A percentile compares a stretch with the other conserved stretches of the same genome.
phyloP scores from a whole-genome alignment of 257 asterid genomes.

The Galeopsis tetrahit region DNA sequence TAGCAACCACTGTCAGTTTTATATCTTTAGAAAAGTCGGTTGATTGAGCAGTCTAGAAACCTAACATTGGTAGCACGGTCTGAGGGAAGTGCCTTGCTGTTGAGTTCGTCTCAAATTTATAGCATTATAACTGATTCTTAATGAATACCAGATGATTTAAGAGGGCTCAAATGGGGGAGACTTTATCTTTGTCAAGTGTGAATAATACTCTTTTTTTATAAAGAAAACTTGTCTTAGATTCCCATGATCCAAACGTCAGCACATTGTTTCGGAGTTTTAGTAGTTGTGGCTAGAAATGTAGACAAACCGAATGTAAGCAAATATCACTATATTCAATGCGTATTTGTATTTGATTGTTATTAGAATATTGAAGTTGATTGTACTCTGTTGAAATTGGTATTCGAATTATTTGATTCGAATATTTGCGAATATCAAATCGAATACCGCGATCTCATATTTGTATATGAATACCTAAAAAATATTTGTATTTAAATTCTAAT shows the following conservation, averaged over 20 bases:
- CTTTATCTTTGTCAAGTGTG: background rate
- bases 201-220: background rate
- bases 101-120: background rate
- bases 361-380: too few relatives aligned
- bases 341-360: background rate
- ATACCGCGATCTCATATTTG: too few relatives aligned
- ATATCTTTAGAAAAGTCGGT: too few relatives aligned
- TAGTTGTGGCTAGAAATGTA: background rate
- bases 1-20: too few relatives aligned
- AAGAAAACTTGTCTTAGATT: background rate
- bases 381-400: too few relatives aligned
- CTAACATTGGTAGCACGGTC: background rate
- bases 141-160: background rate
- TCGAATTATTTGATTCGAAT: too few relatives aligned
- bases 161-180: background rate
- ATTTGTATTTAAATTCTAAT: too few relatives aligned
- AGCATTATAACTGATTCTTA: conserved; percentile 2
- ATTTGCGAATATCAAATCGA: too few relatives aligned
- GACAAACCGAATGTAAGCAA: too few relatives aligned
- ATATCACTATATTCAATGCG: background rate
- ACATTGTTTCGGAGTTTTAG: background rate
- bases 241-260: background rate
- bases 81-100: background rate
- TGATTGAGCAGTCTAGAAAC: background rate
- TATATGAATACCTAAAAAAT: too few relatives aligned